A percentile compares a stretch with the other conserved stretches of the same genome.
These are phyloP conservation scores for Vicia faba DNA, from an alignment of 306 rosid genomes.

Conservation along the genomic window DNA sequence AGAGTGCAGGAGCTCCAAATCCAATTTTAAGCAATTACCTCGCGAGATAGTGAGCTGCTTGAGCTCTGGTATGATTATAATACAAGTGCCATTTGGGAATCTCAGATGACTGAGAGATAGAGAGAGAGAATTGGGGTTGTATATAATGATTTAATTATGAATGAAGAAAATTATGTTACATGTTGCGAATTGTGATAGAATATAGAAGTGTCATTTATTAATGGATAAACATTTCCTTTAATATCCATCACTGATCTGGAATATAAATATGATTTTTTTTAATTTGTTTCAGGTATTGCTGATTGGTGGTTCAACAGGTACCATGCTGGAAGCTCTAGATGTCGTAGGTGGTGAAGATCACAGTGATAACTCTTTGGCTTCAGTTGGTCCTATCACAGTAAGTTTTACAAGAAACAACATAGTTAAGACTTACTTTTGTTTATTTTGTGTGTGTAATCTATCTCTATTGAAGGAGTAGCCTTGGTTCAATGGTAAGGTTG, in stretches of 20 bases:
- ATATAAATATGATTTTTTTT: constrained; percentile 17
- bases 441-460: constrained; percentile 11
- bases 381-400: constrained; percentile 55
- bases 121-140: not conserved
- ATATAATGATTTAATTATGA: constrained; percentile 6
- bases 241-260: not conserved
- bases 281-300: constrained; percentile 72
- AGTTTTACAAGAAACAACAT: constrained; percentile 45
- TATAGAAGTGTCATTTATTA: constrained; percentile 2
- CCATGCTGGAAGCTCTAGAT: constrained; percentile 90
- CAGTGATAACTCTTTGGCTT: constrained; percentile 58
- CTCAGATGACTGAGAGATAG: not conserved
- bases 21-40: constrained; percentile 31
- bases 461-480: no score
- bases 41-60: not conserved
- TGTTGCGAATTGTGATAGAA: not conserved
- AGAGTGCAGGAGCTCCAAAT: constrained; percentile 17
- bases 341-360: constrained; percentile 87
- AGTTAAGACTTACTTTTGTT: constrained; percentile 7
- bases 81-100: constrained; percentile 22
- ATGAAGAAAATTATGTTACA: constrained; percentile 14
- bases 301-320: constrained; percentile 98
- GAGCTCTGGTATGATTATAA: constrained; percentile 14
- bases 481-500: no score
- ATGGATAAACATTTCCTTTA: constrained; percentile 1